These are phyloP conservation scores for Blastocystis sp. DNA, from an alignment of 352 stramenopile species.

Conservation along the genomic window DNA sequence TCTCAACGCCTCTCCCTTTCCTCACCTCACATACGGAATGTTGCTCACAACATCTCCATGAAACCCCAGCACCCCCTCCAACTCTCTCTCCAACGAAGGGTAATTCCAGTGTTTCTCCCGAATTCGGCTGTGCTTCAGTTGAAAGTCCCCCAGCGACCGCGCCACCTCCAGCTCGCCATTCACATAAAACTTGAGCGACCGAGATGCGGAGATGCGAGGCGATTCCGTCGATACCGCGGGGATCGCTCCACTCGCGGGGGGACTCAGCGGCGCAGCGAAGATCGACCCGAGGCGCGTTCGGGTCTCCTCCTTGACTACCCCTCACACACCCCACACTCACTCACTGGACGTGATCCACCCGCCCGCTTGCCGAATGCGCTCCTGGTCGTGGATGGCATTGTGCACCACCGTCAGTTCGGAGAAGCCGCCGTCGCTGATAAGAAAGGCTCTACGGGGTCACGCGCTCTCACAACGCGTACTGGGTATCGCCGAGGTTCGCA, in stretches of 20 bases:
- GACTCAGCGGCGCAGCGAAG: not conserved
- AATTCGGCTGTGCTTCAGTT: conserved; percentile 21
- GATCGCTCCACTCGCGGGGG: not conserved
- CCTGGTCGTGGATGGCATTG: conserved; percentile 10
- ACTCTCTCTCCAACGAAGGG: conserved; percentile 7
- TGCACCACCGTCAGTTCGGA: conserved; percentile 14
- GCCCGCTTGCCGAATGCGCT: conserved; percentile 19
- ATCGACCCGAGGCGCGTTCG: conserved; percentile 52
- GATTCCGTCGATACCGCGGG: not conserved
- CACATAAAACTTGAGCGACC: conserved; percentile 40
- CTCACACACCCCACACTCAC: too few relatives aligned
- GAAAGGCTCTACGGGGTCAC: not conserved
- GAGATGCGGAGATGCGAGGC: not conserved
- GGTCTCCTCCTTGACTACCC: not conserved
- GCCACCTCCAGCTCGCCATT: conserved; percentile 69
- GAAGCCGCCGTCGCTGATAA: not conserved
- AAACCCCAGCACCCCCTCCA: conserved; percentile 25
- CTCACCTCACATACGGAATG: conserved; percentile 37
- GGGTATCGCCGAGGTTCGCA: conserved; percentile 44
- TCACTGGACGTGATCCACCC: conserved; percentile 32
- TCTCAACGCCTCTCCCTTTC: not conserved
- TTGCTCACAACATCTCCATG: conserved; percentile 26
- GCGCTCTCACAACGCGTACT: not conserved
- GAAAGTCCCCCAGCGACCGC: conserved; percentile 47
- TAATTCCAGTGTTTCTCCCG: conserved; percentile 30